Evolutionary conservation across 2,329 filamentous ascomycete genomes (phyloP).

Genomic region (Diplodia intermedia): DNA sequence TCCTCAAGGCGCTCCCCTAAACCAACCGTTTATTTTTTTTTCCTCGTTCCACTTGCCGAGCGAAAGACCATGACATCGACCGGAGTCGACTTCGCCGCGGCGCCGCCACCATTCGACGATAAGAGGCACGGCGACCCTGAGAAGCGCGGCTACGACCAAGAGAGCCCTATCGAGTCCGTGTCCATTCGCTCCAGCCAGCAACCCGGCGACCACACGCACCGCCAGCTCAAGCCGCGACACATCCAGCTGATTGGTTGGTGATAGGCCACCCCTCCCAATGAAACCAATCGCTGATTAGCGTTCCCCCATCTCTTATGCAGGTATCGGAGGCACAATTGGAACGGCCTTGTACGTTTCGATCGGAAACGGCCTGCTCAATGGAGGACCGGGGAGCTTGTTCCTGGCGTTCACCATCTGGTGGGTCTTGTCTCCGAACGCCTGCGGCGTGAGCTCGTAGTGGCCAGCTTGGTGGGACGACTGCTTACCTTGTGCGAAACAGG

Average conservation of each 20-base stretch:
- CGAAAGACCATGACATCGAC: constrained; percentile 44
- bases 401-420: constrained; percentile 56
- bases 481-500: constrained; percentile 39
- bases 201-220: constrained; percentile 49
- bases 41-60: background rate
- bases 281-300: constrained; percentile 7
- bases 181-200: constrained; percentile 18
- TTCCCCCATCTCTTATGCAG: constrained; percentile 6
- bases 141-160: constrained; percentile 39
- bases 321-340: constrained; percentile 55
- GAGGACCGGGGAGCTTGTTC: constrained; percentile 56
- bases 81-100: constrained; percentile 41
- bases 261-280: background rate
- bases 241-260: constrained; percentile 54
- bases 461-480: background rate
- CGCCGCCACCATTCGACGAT: constrained; percentile 36
- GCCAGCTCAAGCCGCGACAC: constrained; percentile 55
- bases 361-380: constrained; percentile 54
- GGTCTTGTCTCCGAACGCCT: background rate
- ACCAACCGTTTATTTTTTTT: background rate
- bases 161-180: constrained; percentile 32
- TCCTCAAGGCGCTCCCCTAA: constrained; percentile 45
- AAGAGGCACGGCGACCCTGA: constrained; percentile 39
- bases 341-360: constrained; percentile 58
- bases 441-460: background rate